Evolutionary conservation across 495 filamentous ascomycete species (phyloP).

Genomic region (Parathielavia hyrcaniae): DNA sequence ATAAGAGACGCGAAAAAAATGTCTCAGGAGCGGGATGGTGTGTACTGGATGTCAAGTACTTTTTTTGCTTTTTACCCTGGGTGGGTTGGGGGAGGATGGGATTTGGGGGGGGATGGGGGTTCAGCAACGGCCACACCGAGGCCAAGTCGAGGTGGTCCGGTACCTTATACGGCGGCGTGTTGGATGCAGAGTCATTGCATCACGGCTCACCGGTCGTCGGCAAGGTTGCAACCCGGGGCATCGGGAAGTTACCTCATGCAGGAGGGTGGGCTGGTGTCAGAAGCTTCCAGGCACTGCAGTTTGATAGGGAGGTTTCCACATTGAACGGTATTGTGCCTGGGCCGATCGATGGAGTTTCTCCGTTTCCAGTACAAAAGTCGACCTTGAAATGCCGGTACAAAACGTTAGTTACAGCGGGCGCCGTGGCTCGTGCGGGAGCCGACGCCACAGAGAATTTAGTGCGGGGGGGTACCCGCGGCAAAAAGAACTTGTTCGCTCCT

Average conservation of each 20-base stretch:
- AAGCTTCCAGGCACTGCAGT: background rate
- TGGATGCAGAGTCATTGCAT: slow-evolving; percentile 8
- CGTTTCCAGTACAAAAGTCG: slow-evolving; percentile 19
- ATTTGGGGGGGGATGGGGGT: background rate
- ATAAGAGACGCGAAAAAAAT: slow-evolving; percentile 10
- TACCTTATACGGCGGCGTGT: background rate
- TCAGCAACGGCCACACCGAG: background rate
- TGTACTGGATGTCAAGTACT: background rate
- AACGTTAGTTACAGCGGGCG: background rate
- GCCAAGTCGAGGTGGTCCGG: background rate
- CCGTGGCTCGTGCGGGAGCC: slow-evolving; percentile 13
- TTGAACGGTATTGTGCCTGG: background rate
- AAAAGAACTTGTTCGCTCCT: background rate
- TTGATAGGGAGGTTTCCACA: background rate
- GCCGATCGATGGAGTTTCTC: background rate
- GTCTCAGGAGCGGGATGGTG: slow-evolving; percentile 13
- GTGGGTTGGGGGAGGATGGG: slow-evolving; percentile 5
- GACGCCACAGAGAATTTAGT: slow-evolving; percentile 17
- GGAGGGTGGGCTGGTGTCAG: slow-evolving; percentile 6
- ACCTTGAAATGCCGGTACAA: no score
- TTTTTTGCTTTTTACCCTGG: background rate
- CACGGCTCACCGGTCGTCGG: slow-evolving; percentile 13
- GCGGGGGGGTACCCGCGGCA: slow-evolving; percentile 17
- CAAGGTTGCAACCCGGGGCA: slow-evolving; percentile 11
- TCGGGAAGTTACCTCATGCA: background rate